phyloP scores from a whole-genome alignment of 768 basidiomycete genomes.

The Tulasnella sp. region DNA sequence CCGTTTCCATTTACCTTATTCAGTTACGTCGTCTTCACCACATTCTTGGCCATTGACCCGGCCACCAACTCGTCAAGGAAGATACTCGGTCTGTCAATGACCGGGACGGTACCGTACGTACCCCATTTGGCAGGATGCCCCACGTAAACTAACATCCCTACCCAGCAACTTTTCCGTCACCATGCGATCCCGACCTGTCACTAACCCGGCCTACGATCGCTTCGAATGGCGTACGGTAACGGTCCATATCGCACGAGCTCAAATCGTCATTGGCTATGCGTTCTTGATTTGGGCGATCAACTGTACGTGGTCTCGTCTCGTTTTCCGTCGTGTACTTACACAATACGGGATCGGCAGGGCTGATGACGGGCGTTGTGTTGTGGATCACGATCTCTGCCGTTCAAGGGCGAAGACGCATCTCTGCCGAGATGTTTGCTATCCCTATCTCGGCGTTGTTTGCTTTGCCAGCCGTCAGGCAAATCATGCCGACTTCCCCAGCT shows the following conservation, averaged over 20 bases:
- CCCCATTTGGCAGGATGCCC: background rate
- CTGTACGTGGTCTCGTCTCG: background rate
- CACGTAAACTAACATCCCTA: background rate
- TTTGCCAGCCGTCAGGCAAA: background rate
- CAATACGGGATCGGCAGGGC: background rate
- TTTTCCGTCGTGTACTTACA: too few relatives aligned
- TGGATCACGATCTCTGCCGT: conserved; percentile 9
- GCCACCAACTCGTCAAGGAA: background rate
- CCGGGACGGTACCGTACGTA: conserved; percentile 6
- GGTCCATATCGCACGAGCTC: background rate
- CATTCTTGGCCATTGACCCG: conserved; percentile 2
- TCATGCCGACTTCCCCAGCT: background rate
- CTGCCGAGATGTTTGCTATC: background rate
- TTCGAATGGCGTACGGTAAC: conserved; percentile 5
- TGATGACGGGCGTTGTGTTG: conserved; percentile 7
- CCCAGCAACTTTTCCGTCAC: conserved; percentile 1
- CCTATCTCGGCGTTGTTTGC: conserved; percentile 3
- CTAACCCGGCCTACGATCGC: background rate
- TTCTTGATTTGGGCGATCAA: conserved; percentile 10
- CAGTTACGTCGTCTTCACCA: background rate
- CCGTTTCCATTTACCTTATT: too few relatives aligned
- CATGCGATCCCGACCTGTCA: background rate
- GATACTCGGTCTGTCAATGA: background rate
- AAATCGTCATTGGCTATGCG: conserved; percentile 4
- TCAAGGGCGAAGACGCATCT: background rate